Evolutionary conservation across 345 rosid genomes (phyloP).

Genomic region (Eucalyptus cloeziana): DNA sequence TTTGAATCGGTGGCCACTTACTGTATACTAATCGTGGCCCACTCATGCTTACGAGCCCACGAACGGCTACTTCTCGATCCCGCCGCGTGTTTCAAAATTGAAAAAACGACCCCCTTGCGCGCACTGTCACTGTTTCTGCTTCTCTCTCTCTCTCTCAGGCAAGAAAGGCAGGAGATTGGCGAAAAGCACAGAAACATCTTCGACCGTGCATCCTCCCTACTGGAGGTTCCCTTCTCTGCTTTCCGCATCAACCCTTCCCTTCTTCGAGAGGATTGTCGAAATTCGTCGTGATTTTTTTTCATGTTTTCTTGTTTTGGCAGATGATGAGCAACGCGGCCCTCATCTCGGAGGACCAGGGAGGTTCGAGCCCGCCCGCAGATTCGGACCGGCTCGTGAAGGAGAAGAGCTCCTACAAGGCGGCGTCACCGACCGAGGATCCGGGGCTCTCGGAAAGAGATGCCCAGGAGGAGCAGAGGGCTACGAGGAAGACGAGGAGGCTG

Average conservation of each 20-base stretch:
- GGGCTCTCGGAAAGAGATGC: neutral
- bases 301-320: neutral
- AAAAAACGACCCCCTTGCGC: neutral
- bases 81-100: neutral
- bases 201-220: neutral
- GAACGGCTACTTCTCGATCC: neutral
- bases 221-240: neutral
- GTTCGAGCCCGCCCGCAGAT: neutral
- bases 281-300: rapidly evolving
- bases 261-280: neutral
- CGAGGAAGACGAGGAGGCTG: conserved; percentile 16
- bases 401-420: neutral
- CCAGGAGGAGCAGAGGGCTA: neutral
- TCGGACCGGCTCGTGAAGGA: neutral
- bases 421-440: neutral
- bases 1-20: neutral
- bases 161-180: neutral
- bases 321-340: neutral
- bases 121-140: neutral
- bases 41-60: neutral
- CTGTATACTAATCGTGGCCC: neutral
- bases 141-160: neutral
- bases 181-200: neutral
- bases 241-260: neutral
- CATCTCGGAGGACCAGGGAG: neutral